Percentiles rank a stretch among this genome's conserved stretches.
Conservation (phyloP, 352 stramenopile genomes). For the Phytopythium boreale region DNA sequence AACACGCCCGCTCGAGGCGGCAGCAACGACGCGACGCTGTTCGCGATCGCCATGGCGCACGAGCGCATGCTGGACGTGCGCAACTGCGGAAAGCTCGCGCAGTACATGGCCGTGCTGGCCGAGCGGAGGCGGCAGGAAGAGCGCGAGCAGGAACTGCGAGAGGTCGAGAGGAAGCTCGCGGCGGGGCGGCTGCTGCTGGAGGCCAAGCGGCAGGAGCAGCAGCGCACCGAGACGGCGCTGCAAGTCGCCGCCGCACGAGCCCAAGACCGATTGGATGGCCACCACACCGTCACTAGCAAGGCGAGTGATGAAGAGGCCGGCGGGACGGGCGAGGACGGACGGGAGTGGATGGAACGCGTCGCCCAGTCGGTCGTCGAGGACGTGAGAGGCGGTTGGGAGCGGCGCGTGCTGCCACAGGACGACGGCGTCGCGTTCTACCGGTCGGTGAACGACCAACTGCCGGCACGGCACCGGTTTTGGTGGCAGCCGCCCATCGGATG, state of each 20-base stretch:
- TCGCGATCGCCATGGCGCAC: slow-evolving; percentile 49
- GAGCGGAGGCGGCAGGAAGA: slow-evolving; percentile 39
- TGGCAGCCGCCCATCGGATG: slow-evolving; percentile 49
- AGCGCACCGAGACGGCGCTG: slow-evolving; percentile 52
- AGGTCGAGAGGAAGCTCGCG: slow-evolving; percentile 72
- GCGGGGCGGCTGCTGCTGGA: slow-evolving; percentile 46
- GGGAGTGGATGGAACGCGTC: slow-evolving; percentile 55
- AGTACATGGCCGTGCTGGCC: slow-evolving; percentile 41
- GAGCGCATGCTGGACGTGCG: slow-evolving; percentile 50
- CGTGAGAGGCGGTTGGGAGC: slow-evolving; percentile 58
- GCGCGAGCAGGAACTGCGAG: slow-evolving; percentile 50
- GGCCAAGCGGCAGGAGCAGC: slow-evolving; percentile 62
- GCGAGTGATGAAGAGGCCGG: slow-evolving; percentile 4
- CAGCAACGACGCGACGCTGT: slow-evolving; percentile 40
- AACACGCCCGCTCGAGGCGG: slow-evolving; percentile 30
- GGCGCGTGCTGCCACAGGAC: slow-evolving; percentile 48
- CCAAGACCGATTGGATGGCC: slow-evolving; percentile 19
- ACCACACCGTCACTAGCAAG: slow-evolving; percentile 10
- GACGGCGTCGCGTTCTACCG: slow-evolving; percentile 67
- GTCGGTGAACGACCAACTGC: slow-evolving; percentile 49
- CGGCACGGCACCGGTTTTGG: slow-evolving; percentile 30
- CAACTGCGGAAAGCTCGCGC: slow-evolving; percentile 28
- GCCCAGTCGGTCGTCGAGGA: slow-evolving; percentile 35
- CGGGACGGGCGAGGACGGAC: background rate
- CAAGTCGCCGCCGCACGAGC: slow-evolving; percentile 28